Evolutionary conservation across 2,329 filamentous ascomycete species (phyloP), one percentile per base, ranked within the genome.

Genomic region (Talaromyces albobiverticillius): DNA sequence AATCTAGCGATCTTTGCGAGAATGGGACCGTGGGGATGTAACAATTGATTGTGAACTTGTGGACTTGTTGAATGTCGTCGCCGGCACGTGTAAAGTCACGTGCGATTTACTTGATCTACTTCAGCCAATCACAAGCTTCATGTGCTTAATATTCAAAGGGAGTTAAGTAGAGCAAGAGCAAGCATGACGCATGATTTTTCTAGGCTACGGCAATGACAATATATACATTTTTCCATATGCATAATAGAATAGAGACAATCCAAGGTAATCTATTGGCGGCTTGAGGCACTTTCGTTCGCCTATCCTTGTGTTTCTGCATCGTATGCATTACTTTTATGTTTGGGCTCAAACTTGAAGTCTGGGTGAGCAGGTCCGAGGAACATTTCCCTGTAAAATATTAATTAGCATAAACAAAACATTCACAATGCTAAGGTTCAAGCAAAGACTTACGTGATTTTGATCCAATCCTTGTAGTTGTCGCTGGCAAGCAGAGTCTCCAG

Each of bases 261-360:
- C 16, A 38, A 4, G 13, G 10, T 16, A 22, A 22, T 13, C 20
- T 22, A 22, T 11, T 40, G 10, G 6, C 16, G 20, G 9, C 6
- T 16, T 18, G 18, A 16, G 7, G 20, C 7, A 26, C 3, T 11
- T 29, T 10, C n/a, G n/a, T 26, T 1, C 3, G 6, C 20, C 31
- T 46, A 87, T 46, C 87, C 87, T 67, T 90, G 86, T 1, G 85
- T 87, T 71, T 91, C 90, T 46, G 88, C 85, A 64, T 92, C 88
- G 67, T 96, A 96, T 51, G 86, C 83, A 68, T 95, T 95, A 45
- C 90, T 94, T 79, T 96, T 97, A 78, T 99, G 94, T 79, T 99
- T 99, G 3, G 94, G 94, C 75, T 93, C 85, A 75, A 97, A 99
- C 61, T 88, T 86, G 80, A 97, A 99, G 64, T 89, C 87, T 36